Base-by-base conservation (phyloP, 352 stramenopile genomes). In the Globisporangium echinulatum region DNA sequence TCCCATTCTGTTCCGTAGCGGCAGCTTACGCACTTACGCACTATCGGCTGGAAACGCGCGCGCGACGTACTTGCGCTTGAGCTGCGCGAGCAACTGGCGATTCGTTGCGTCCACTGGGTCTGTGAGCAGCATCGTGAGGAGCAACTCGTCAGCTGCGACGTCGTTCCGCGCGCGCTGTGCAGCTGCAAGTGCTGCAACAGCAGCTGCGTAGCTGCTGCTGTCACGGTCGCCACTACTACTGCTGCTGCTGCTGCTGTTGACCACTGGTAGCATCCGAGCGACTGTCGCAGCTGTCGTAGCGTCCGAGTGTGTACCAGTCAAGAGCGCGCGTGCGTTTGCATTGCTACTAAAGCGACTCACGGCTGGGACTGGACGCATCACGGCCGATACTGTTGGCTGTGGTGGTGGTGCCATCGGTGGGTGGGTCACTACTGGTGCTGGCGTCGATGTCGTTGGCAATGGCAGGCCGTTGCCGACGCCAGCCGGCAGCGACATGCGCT, bases 121-220 rank as follows among this genome's bases (percentile, higher is more conserved):
- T 7, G 53, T 48, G 11, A 66, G 60, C 54, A 66, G 49, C 54
- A 66, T 66, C 19, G 60, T 61, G 53, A 66, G 60, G 19, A 66
- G 60, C 60, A 66, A 61, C 40, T 66, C 53, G 54, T 66, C 60
- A 3, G 60, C 60, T 14, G 60, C 54, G 19, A 66, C 49, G n/a
- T 61, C 60, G 42, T 66, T 66, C 39, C 60, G 60, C 54, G 61
- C 60, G 40, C 37, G 46, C 33, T 66, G 60, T 3, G 54, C 54
- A 10, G 44, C 49, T 11, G 60, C 60, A 14, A 66, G 48, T 10
- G 60, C 50, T 0, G 60, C n/a, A 15, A 66, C 36, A 25, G 60
- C 43, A 2, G 54, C 54, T 0, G 60, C 60, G 25, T 61, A 61
- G 36, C 49, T 36, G 48, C 61, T 53, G 7, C 46, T n/a, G 25